phyloP scores from a whole-genome alignment of 2,329 filamentous ascomycete genomes.

The Fusarium marasasianum region DNA sequence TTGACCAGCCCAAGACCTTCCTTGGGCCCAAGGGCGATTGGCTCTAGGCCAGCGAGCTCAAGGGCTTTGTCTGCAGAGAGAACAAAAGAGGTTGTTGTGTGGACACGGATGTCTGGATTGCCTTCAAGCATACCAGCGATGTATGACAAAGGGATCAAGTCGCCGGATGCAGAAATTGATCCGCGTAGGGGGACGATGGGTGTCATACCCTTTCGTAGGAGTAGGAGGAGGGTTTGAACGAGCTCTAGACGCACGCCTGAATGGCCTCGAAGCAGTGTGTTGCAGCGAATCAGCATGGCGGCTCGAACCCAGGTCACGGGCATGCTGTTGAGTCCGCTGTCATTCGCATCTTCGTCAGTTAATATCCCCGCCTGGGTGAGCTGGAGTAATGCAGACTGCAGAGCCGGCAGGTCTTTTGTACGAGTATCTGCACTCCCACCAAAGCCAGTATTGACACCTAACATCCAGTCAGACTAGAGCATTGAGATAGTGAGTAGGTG shows the following conservation, averaged over 20 bases:
- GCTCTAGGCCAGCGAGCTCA: not conserved
- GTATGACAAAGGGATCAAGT: not conserved
- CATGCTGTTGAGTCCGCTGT: not conserved
- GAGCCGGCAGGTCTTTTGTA: not conserved
- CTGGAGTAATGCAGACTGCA: not conserved
- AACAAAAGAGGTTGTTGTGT: accelerated
- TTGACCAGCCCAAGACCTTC: not conserved
- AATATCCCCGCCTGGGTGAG: not conserved
- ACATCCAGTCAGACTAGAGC: not conserved
- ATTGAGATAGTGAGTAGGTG: accelerated
- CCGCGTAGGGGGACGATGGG: not conserved
- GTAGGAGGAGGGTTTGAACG: not conserved
- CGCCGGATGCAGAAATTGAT: not conserved
- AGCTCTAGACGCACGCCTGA: not conserved
- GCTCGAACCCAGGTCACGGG: not conserved
- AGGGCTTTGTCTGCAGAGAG: accelerated
- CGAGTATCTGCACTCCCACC: not conserved
- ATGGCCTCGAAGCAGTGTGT: accelerated
- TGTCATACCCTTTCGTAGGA: accelerated
- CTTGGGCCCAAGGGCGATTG: not conserved
- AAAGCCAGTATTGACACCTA: not conserved
- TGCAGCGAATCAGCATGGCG: not conserved
- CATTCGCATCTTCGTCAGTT: accelerated
- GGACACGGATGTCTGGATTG: not conserved
- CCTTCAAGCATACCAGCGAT: not conserved